Percentiles rank a stretch among this genome's conserved stretches.
Conservation (phyloP, 805 yeast genomes). For the Yamadazyma tumulicola region DNA sequence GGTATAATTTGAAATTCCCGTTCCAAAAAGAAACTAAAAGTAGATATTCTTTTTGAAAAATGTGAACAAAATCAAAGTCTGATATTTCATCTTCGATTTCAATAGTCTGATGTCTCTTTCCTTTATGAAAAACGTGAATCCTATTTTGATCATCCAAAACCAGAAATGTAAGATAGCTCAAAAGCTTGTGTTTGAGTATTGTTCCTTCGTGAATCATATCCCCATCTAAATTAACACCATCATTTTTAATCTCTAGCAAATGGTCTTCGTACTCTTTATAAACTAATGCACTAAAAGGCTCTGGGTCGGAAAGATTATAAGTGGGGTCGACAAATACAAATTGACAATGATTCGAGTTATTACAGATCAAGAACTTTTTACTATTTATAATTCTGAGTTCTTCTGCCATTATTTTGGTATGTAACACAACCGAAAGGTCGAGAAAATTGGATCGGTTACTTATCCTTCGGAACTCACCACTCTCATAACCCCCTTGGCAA, state of each 20-base stretch:
- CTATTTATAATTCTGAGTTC: not conserved
- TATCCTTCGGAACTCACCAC: slow-evolving; percentile 25
- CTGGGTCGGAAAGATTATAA: not conserved
- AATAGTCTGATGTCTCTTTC: slow-evolving; percentile 2
- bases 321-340: not conserved
- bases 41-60: slow-evolving; percentile 5
- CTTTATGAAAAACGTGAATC: slow-evolving; percentile 2
- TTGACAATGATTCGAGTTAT: not conserved
- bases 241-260: not conserved
- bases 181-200: slow-evolving; percentile 3
- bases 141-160: slow-evolving; percentile 6
- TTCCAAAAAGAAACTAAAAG: slow-evolving; percentile 15
- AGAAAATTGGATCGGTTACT: slow-evolving; percentile 6
- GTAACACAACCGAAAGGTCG: slow-evolving; percentile 1
- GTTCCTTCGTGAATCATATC: not conserved
- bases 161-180: slow-evolving; percentile 4
- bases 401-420: slow-evolving; percentile 2
- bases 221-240: slow-evolving; percentile 3
- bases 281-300: not conserved
- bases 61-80: slow-evolving; percentile 11
- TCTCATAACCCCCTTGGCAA: slow-evolving; percentile 34
- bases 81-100: slow-evolving; percentile 7
- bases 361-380: not conserved
- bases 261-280: not conserved
- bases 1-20: slow-evolving; percentile 12